Evolutionary conservation across 257 asterid species (phyloP).

Genomic region (Solanum tacnaense): DNA sequence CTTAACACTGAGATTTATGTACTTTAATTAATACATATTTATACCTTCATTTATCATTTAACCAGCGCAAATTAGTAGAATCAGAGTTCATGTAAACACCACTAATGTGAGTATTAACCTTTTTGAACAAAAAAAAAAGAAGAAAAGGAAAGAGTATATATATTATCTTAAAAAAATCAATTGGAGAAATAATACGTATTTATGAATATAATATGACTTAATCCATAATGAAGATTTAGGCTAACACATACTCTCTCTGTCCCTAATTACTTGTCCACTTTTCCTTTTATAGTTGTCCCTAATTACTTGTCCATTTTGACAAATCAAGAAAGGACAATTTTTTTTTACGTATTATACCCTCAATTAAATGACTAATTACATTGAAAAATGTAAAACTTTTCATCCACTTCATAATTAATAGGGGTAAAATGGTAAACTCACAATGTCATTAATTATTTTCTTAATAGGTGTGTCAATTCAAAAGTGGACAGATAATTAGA

Average conservation of each 20-base stretch:
- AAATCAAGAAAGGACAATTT: too few relatives aligned
- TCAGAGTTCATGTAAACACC: neutral
- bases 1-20: too few relatives aligned
- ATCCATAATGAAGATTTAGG: neutral
- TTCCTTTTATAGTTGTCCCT: too few relatives aligned
- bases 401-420: too few relatives aligned
- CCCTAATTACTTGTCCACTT: too few relatives aligned
- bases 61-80: neutral
- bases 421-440: too few relatives aligned
- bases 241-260: neutral
- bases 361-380: too few relatives aligned
- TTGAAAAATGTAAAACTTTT: too few relatives aligned
- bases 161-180: neutral
- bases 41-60: neutral
- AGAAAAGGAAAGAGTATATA: neutral
- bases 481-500: accelerated
- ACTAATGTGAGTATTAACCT: neutral
- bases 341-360: too few relatives aligned
- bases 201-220: neutral
- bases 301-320: too few relatives aligned
- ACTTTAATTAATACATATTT: neutral
- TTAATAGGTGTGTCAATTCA: too few relatives aligned
- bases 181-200: neutral
- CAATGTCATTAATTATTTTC: too few relatives aligned
- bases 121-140: neutral